Conservation (phyloP, 768 basidiomycete genomes). For the Suillus clintonianus region DNA sequence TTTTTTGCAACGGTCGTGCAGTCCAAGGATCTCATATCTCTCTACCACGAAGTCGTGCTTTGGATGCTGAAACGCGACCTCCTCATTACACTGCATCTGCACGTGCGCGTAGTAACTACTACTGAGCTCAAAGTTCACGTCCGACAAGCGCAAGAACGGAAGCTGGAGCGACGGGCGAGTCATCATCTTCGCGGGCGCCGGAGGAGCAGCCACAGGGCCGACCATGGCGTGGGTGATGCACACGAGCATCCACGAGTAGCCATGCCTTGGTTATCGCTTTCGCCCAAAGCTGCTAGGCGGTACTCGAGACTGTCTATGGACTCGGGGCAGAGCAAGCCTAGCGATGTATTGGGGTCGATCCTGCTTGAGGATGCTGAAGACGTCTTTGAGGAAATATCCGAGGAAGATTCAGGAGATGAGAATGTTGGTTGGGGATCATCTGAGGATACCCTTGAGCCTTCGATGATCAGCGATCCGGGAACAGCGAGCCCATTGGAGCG, state of each 20-base stretch:
- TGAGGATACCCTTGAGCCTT: constrained; percentile 50
- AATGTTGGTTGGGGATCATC: constrained; percentile 50
- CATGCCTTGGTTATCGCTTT: constrained; percentile 53
- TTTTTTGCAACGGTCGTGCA: constrained; percentile 82
- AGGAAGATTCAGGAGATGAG: constrained; percentile 47
- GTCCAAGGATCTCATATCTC: constrained; percentile 61
- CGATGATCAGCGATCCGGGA: constrained; percentile 82
- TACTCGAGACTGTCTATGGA: constrained; percentile 51
- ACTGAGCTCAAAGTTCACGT: constrained; percentile 73
- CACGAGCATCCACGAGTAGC: constrained; percentile 13
- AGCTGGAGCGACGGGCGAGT: constrained; percentile 28
- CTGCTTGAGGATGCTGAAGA: constrained; percentile 35
- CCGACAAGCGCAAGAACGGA: constrained; percentile 43
- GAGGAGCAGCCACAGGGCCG: constrained; percentile 15
- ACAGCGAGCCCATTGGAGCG: constrained; percentile 78
- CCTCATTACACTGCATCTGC: constrained; percentile 81
- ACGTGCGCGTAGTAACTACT: constrained; percentile 82
- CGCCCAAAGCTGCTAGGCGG: constrained; percentile 52
- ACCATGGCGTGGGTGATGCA: constrained; percentile 16
- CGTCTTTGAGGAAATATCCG: constrained; percentile 29
- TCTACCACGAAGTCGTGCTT: constrained; percentile 80
- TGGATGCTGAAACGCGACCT: constrained; percentile 93
- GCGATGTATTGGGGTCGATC: constrained; percentile 35
- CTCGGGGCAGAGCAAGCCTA: constrained; percentile 41
- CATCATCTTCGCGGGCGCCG: constrained; percentile 23